phyloP scores from a whole-genome alignment of 2,329 filamentous ascomycete genomes.

The Penicillium sp. region DNA sequence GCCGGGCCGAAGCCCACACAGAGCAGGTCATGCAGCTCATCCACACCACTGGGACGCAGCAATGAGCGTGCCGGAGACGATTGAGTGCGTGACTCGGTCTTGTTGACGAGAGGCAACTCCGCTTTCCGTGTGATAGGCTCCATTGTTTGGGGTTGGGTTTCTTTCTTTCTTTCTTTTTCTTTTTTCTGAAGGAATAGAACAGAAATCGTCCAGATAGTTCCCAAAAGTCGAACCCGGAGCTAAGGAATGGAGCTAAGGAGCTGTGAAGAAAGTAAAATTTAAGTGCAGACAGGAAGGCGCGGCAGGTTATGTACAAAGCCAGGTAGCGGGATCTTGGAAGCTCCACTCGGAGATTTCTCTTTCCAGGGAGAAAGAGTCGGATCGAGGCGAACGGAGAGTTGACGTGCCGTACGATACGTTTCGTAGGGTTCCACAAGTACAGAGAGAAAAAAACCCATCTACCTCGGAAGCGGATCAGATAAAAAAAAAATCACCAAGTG shows the following conservation, averaged over 20 bases:
- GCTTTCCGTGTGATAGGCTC: constrained; percentile 22
- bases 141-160: constrained; percentile 7
- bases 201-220: not conserved
- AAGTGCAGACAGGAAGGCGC: not conserved
- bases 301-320: constrained; percentile 14
- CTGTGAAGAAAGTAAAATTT: constrained; percentile 8
- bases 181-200: not conserved
- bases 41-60: constrained; percentile 55
- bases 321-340: constrained; percentile 5
- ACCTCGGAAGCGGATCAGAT: constrained; percentile 25
- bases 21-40: constrained; percentile 77
- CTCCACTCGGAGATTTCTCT: constrained; percentile 14
- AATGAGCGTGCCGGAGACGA: constrained; percentile 37
- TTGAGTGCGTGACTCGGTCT: constrained; percentile 24
- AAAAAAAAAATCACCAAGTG: constrained; percentile 19
- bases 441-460: not conserved
- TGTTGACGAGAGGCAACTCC: constrained; percentile 28
- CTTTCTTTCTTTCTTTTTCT: not conserved
- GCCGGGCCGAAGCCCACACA: constrained; percentile 94
- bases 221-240: constrained; percentile 1
- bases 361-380: constrained; percentile 5
- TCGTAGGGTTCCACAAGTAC: not conserved
- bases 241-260: constrained; percentile 9
- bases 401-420: constrained; percentile 15
- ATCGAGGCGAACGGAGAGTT: constrained; percentile 14